Evolutionary conservation across 2,329 filamentous ascomycete genomes (phyloP).

Genomic region (Cryphonectria naterciae): DNA sequence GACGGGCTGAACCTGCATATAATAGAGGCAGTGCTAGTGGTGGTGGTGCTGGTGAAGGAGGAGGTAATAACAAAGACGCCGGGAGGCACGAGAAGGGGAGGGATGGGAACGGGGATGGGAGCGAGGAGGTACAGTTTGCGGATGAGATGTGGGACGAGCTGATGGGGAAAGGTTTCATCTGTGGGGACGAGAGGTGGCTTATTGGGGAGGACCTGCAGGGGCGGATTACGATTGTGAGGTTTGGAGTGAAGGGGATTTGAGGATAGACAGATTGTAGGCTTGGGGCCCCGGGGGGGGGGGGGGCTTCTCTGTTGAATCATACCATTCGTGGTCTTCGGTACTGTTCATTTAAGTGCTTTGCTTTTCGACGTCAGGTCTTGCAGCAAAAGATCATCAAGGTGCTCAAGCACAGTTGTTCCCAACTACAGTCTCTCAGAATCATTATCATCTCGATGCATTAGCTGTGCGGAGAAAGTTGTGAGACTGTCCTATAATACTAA

Average conservation of each 20-base stretch:
- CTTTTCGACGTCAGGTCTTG: not conserved
- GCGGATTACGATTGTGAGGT: slow-evolving; percentile 57
- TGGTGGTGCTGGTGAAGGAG: slow-evolving; percentile 4
- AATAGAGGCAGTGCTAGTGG: not conserved
- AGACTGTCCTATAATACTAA: not conserved
- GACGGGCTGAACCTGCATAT: not conserved
- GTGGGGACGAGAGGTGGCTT: slow-evolving; percentile 65
- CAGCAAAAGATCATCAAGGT: not conserved
- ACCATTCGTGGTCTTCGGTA: not conserved
- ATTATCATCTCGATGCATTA: not conserved
- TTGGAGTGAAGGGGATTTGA: slow-evolving; percentile 39
- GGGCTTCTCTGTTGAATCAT: too few relatives aligned
- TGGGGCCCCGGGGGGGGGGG: too few relatives aligned
- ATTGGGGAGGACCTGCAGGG: slow-evolving; percentile 59
- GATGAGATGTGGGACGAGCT: slow-evolving; percentile 53
- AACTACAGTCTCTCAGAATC: not conserved
- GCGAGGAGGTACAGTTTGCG: slow-evolving; percentile 46
- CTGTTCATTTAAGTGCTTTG: not conserved
- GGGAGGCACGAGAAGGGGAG: slow-evolving; percentile 3
- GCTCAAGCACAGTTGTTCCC: not conserved
- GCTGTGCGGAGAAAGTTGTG: not conserved
- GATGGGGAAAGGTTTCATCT: slow-evolving; percentile 56
- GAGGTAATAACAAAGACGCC: not conserved
- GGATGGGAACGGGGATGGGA: not conserved
- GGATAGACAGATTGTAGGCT: not conserved